These are phyloP conservation scores for Colletotrichum australisinense DNA, from an alignment of 2,329 filamentous ascomycete species.

Conservation along the genomic window DNA sequence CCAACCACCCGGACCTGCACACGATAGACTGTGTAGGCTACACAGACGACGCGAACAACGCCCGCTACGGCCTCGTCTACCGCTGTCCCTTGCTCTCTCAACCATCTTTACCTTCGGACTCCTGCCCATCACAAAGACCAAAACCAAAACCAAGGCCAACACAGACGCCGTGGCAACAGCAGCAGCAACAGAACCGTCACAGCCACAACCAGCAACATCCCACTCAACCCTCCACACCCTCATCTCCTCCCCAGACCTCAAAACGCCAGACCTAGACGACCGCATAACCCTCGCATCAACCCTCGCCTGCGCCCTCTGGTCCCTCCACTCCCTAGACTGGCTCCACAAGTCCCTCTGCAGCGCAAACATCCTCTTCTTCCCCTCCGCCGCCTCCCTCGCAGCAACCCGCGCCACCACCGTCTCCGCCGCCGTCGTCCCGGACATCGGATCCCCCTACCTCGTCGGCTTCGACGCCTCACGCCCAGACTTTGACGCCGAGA, in stretches of 20 bases:
- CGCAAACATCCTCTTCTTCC: constrained; percentile 66
- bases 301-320: constrained; percentile 57
- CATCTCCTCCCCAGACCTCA: constrained; percentile 47
- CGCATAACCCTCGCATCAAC: constrained; percentile 54
- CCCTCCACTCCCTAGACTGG: constrained; percentile 66
- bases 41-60: constrained; percentile 51
- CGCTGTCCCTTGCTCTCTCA: constrained; percentile 12
- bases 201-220: not conserved
- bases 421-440: constrained; percentile 50
- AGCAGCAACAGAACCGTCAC: not conserved
- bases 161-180: not conserved
- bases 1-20: constrained; percentile 58
- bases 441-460: constrained; percentile 56
- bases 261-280: constrained; percentile 57
- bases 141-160: constrained; percentile 41
- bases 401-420: constrained; percentile 46
- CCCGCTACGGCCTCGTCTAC: constrained; percentile 58
- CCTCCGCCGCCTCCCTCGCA: constrained; percentile 50
- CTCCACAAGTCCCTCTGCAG: constrained; percentile 68
- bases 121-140: not conserved
- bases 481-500: constrained; percentile 60
- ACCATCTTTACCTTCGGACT: not conserved
- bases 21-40: constrained; percentile 60
- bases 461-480: constrained; percentile 67
- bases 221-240: not conserved